Conservation (phyloP, 139 green algal genomes). For the Coelastrella sp. region DNA sequence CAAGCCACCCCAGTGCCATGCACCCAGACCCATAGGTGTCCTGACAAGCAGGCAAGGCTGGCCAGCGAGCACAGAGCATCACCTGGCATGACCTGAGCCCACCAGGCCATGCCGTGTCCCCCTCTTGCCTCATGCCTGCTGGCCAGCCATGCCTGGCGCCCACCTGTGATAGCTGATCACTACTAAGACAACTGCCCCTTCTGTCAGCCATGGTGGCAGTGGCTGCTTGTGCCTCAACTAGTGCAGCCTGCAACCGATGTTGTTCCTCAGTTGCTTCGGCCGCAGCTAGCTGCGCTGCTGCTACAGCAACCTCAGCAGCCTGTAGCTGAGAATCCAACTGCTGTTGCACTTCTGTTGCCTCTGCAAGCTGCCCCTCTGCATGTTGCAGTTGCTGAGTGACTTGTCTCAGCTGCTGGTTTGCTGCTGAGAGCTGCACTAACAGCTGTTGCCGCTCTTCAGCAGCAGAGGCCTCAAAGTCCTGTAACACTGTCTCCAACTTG, state of each 20-base stretch:
- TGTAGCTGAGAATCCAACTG: neutral
- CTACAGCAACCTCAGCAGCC: neutral
- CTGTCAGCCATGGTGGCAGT: neutral
- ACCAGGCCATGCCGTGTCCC: too few species aligned
- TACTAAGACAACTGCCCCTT: neutral
- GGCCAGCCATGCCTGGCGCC: conserved; percentile 26
- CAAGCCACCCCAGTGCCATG: neutral
- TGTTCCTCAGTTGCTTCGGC: neutral
- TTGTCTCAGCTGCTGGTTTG: neutral
- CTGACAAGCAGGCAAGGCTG: conserved; percentile 7
- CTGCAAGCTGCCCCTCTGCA: neutral
- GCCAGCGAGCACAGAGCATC: conserved; percentile 28
- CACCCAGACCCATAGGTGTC: neutral
- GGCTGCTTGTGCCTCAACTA: neutral
- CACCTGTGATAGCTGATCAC: conserved; percentile 14
- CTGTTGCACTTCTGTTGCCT: neutral
- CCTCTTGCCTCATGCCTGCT: neutral
- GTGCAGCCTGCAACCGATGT: neutral
- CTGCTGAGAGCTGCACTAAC: conserved; percentile 15
- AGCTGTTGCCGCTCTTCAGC: conserved; percentile 25
- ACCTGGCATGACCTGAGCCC: too few species aligned
- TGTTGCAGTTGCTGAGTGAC: neutral
- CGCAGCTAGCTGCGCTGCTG: neutral
- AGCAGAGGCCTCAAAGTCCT: conserved; percentile 36
- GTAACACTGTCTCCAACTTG: conserved; percentile 25